Evolutionary conservation across 1,284 basidiomycete species (phyloP).

Genomic region (Polyporus tsugae): DNA sequence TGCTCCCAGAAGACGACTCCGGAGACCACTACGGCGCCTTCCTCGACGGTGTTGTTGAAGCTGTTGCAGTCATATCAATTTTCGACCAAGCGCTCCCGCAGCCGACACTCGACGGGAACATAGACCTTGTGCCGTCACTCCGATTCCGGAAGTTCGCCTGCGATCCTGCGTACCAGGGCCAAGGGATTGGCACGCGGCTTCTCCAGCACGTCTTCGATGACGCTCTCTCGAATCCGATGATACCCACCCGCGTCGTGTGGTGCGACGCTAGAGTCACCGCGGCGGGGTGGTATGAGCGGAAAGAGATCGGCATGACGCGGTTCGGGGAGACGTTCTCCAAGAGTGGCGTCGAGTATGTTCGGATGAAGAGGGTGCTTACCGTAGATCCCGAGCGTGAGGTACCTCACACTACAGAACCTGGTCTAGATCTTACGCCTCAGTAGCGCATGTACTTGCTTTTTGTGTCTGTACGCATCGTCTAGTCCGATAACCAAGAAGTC

Average conservation of each 20-base stretch:
- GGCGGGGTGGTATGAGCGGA: constrained; percentile 59
- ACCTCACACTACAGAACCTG: not conserved
- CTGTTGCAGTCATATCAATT: constrained; percentile 63
- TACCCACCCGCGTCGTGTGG: constrained; percentile 55
- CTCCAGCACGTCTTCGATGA: constrained; percentile 51
- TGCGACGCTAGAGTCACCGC: constrained; percentile 62
- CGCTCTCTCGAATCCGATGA: constrained; percentile 42
- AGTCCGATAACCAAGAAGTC: too few species aligned
- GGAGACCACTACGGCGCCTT: constrained; percentile 66
- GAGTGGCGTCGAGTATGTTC: constrained; percentile 58
- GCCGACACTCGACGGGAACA: constrained; percentile 18
- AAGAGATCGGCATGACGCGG: constrained; percentile 58
- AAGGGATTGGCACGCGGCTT: constrained; percentile 60
- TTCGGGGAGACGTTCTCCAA: constrained; percentile 63
- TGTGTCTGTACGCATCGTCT: not conserved
- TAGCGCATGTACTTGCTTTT: not conserved
- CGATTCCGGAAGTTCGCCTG: constrained; percentile 74
- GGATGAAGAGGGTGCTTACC: constrained; percentile 46
- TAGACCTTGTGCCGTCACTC: constrained; percentile 36
- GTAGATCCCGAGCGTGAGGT: not conserved
- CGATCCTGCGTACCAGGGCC: constrained; percentile 52
- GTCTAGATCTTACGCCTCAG: not conserved
- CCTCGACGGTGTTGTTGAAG: constrained; percentile 39
- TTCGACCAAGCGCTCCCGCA: constrained; percentile 55
- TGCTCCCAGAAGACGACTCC: constrained; percentile 57